These are phyloP conservation scores for Sporothrix euskadiensis DNA, from an alignment of 2,329 filamentous ascomycete genomes.

Conservation along the genomic window DNA sequence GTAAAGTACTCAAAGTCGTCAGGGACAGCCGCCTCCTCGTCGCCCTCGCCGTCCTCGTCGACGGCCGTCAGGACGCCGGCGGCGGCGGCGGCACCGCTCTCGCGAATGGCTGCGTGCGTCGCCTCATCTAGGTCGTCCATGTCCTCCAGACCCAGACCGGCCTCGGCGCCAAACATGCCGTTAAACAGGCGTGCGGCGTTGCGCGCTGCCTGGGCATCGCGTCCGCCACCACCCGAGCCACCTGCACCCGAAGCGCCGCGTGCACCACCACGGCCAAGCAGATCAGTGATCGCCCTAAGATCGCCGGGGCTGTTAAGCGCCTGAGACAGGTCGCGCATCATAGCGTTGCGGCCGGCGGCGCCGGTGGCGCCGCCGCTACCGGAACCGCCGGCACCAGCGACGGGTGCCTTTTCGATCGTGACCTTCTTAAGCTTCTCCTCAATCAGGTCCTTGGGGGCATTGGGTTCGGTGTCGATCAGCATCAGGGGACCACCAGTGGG, in stretches of 20 bases:
- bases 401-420: slow-evolving; percentile 61
- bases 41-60: slow-evolving; percentile 78
- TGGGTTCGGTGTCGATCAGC: slow-evolving; percentile 79
- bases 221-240: slow-evolving; percentile 27
- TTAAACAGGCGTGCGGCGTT: slow-evolving; percentile 33
- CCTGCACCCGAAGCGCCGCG: slow-evolving; percentile 11
- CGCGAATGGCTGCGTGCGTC: slow-evolving; percentile 33
- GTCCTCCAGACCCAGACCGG: slow-evolving; percentile 8
- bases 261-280: slow-evolving; percentile 26
- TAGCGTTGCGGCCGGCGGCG: slow-evolving; percentile 27
- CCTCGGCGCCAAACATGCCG: slow-evolving; percentile 27
- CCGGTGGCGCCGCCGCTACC: slow-evolving; percentile 30
- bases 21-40: slow-evolving; percentile 70
- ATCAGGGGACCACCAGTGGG: slow-evolving; percentile 91
- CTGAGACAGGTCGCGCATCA: slow-evolving; percentile 31
- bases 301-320: slow-evolving; percentile 42
- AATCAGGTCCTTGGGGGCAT: slow-evolving; percentile 75
- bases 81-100: slow-evolving; percentile 65
- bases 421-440: slow-evolving; percentile 92
- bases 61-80: slow-evolving; percentile 82
- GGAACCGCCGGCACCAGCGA: slow-evolving; percentile 43
- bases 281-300: slow-evolving; percentile 23
- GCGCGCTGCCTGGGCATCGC: slow-evolving; percentile 20
- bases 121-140: slow-evolving; percentile 22
- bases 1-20: slow-evolving; percentile 77